Evolutionary conservation across 805 yeast species (phyloP).

Genomic region (Saturnispora mendoncae): DNA sequence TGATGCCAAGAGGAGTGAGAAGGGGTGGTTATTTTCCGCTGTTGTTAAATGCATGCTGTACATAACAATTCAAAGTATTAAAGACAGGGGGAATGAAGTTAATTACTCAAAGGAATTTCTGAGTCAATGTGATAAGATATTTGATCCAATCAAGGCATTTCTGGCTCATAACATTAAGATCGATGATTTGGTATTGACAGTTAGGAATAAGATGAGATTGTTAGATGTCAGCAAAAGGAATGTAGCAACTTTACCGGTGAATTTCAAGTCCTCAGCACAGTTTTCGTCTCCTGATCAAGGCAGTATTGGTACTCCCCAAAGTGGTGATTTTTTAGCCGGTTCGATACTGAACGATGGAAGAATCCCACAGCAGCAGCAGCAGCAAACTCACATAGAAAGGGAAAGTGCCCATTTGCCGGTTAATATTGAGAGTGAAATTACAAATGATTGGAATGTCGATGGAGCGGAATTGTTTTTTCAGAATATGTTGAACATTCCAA

Average conservation of each 20-base stretch:
- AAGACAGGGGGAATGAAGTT: not conserved
- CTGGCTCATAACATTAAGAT: constrained; percentile 1
- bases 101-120: not conserved
- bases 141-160: constrained; percentile 1
- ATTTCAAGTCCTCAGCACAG: not conserved
- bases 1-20: constrained; percentile 10
- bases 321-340: not conserved
- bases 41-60: constrained; percentile 19
- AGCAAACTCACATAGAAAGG: too few species aligned
- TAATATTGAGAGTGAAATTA: not conserved
- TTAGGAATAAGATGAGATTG: constrained; percentile 1
- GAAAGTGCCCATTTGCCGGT: not conserved
- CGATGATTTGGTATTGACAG: constrained; percentile 7
- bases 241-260: constrained; percentile 1
- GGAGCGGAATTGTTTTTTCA: constrained; percentile 21
- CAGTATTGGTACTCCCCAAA: not conserved
- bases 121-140: constrained; percentile 1
- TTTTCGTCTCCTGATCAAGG: not conserved
- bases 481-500: constrained; percentile 28
- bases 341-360: constrained; percentile 5
- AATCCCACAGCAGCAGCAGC: too few species aligned
- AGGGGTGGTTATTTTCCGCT: constrained; percentile 17
- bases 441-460: not conserved
- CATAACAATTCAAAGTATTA: constrained; percentile 14
- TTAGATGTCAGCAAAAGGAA: not conserved